These are phyloP conservation scores for Coemansia sp. DNA, from an alignment of 192 early-diverging fungal genomes.

Conservation along the genomic window DNA sequence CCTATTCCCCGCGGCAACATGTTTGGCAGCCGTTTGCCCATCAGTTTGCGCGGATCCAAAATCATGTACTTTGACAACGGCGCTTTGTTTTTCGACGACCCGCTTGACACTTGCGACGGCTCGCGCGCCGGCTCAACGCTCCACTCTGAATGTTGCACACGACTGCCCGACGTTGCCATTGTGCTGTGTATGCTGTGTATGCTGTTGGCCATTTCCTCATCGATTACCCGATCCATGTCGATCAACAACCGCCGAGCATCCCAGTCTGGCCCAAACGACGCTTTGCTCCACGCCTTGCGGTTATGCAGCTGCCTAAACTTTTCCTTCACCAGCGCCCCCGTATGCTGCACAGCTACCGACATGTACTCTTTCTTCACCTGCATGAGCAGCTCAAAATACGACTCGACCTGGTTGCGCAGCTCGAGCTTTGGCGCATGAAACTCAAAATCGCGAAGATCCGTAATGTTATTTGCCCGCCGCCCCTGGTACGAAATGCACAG, in stretches of 20 bases:
- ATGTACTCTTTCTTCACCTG: slow-evolving; percentile 56
- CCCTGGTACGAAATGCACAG: slow-evolving; percentile 88
- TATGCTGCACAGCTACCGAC: slow-evolving; percentile 53
- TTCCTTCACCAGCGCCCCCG: slow-evolving; percentile 55
- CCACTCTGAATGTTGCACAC: not conserved
- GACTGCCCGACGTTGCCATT: not conserved
- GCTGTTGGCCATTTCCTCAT: slow-evolving; percentile 34
- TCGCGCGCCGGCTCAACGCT: not conserved
- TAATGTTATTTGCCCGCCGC: slow-evolving; percentile 49
- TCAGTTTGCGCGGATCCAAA: slow-evolving; percentile 53
- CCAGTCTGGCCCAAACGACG: slow-evolving; percentile 51
- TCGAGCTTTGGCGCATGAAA: slow-evolving; percentile 52
- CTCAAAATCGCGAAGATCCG: slow-evolving; percentile 54
- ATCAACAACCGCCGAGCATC: slow-evolving; percentile 45
- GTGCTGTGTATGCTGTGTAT: slow-evolving; percentile 11
- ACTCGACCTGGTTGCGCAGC: slow-evolving; percentile 56
- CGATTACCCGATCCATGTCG: slow-evolving; percentile 46
- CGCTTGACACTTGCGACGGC: not conserved
- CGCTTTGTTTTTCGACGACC: slow-evolving; percentile 26
- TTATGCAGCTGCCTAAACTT: slow-evolving; percentile 55
- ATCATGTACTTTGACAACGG: slow-evolving; percentile 54
- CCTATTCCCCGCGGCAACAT: slow-evolving; percentile 18
- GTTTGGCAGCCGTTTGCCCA: slow-evolving; percentile 50
- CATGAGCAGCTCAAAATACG: slow-evolving; percentile 56
- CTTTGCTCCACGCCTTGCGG: slow-evolving; percentile 55